Evolutionary conservation across 805 yeast species (phyloP), one percentile per base, ranked within the genome.

Genomic region (Brettanomyces sp.): DNA sequence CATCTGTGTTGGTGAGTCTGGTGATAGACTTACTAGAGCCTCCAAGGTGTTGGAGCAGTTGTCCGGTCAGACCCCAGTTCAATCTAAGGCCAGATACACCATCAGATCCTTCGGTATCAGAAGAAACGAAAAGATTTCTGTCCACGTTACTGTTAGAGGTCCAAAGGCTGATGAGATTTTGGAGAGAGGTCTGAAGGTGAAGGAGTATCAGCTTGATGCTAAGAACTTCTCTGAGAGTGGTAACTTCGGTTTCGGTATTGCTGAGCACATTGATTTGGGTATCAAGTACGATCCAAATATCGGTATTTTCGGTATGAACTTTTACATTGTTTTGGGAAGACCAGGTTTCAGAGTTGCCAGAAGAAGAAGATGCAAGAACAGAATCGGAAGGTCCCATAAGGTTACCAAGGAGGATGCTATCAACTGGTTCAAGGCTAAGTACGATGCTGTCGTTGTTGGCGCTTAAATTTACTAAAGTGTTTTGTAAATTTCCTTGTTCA

Each of bases 1-100:
- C 93, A 93, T 93, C 79, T 90, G 95, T 77, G 99, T 93, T 75
- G 99, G 99, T 80, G 99, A 93, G 80, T 90, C 97, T 76, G 99
- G 99, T 82, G 99, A 93, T 77, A 86, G 98, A 85, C 88, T 93
- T 75, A 93, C 99, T 80, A 91, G 99, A 86, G 99, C 99, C 66
- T 93, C 99, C 71, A 93, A 93, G 83, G 99, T 93, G 68, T 82
- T 93, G 71, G 99, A 93, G 80, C 99, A 93, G 81, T 85, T 93
- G 67, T 91, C 98, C 64, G 99, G 99, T 90, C 99, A 93, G 80
- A 93, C 99, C 67, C 99, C 99, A 73, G 99, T 93, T 65, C 96
- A 87, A 76, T 90, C 98, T 66, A 93, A 93, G 85, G 99, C 99
- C 67, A 87, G 99, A 81, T 93, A 93, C 88, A 93, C 99, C 60